A percentile compares a stretch with the other conserved stretches of the same genome.
These are phyloP conservation scores for Podaxis mareebaensis DNA, from an alignment of 768 basidiomycete genomes.

Conservation along the genomic window DNA sequence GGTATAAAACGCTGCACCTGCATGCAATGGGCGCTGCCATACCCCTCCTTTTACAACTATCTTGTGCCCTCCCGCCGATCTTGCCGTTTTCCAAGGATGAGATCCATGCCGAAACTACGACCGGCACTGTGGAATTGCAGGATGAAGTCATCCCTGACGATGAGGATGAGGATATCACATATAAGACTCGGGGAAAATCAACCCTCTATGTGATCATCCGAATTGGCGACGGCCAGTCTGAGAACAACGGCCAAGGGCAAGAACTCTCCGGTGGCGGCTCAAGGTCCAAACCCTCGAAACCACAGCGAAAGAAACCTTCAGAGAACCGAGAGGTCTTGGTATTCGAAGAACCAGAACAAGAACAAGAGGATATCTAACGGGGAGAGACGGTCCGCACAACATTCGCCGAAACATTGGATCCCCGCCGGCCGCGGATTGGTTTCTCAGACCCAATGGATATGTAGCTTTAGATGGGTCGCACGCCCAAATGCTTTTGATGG, in stretches of 20 bases:
- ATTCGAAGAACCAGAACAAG: slow-evolving; percentile 36
- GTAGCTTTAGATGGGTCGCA: background rate
- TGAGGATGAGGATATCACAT: slow-evolving; percentile 66
- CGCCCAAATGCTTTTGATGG: background rate
- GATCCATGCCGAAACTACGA: slow-evolving; percentile 60
- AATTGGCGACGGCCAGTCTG: slow-evolving; percentile 63
- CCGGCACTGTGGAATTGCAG: slow-evolving; percentile 70
- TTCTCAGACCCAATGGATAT: background rate
- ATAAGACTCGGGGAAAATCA: slow-evolving; percentile 72
- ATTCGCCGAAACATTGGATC: background rate
- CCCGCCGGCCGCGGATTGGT: background rate
- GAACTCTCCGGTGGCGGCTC: background rate
- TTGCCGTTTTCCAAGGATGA: slow-evolving; percentile 68
- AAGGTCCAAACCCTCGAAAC: slow-evolving; percentile 18
- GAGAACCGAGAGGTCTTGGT: slow-evolving; percentile 17
- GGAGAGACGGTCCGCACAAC: background rate
- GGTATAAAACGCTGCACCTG: slow-evolving; percentile 72
- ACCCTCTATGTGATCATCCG: slow-evolving; percentile 60
- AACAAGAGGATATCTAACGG: slow-evolving; percentile 19
- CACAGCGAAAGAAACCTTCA: slow-evolving; percentile 10
- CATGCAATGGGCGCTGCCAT: slow-evolving; percentile 91
- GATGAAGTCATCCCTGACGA: slow-evolving; percentile 81
- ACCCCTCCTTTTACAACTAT: slow-evolving; percentile 71
- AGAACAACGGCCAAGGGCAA: slow-evolving; percentile 26
- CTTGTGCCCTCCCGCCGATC: slow-evolving; percentile 68